These are phyloP conservation scores for Veloboletus limbatus DNA, from an alignment of 1,284 basidiomycete genomes.

Conservation along the genomic window DNA sequence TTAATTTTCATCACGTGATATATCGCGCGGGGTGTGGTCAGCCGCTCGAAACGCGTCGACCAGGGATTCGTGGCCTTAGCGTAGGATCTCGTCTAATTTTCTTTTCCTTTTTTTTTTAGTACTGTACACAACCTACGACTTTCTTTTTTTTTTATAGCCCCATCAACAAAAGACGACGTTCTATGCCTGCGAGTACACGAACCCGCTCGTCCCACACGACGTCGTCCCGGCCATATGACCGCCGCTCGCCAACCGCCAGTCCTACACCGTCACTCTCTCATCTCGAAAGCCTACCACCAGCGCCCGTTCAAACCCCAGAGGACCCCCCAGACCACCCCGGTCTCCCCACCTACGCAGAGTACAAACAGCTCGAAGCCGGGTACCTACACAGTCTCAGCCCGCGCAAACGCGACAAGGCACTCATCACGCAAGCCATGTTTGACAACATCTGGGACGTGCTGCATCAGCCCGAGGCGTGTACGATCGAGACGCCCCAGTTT, in stretches of 20 bases:
- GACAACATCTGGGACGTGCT: conserved; percentile 67
- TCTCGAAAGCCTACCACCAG: neutral
- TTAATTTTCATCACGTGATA: conserved; percentile 35
- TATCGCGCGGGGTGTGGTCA: conserved; percentile 24
- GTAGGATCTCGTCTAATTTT: conserved; percentile 21
- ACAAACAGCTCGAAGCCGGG: conserved; percentile 49
- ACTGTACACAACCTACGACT: conserved; percentile 30
- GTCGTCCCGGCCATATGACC: conserved; percentile 27
- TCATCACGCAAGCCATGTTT: conserved; percentile 67
- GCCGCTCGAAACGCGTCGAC: conserved; percentile 20
- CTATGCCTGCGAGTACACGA: conserved; percentile 28
- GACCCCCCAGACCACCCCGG: conserved; percentile 40
- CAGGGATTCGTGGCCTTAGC: conserved; percentile 3
- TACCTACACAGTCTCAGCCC: conserved; percentile 57
- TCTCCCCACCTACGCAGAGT: conserved; percentile 55
- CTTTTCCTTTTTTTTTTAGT: conserved; percentile 7
- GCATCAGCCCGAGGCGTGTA: conserved; percentile 43
- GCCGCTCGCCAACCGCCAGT: conserved; percentile 15
- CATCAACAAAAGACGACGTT: neutral
- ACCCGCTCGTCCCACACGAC: conserved; percentile 6
- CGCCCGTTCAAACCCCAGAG: conserved; percentile 5
- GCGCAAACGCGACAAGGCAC: conserved; percentile 62
- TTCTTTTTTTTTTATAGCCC: conserved; percentile 15
- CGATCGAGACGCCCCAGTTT: conserved; percentile 58
- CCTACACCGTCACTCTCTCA: neutral